Evolutionary conservation across 495 filamentous ascomycete species (phyloP).

Genomic region (Penicillium roqueforti): DNA sequence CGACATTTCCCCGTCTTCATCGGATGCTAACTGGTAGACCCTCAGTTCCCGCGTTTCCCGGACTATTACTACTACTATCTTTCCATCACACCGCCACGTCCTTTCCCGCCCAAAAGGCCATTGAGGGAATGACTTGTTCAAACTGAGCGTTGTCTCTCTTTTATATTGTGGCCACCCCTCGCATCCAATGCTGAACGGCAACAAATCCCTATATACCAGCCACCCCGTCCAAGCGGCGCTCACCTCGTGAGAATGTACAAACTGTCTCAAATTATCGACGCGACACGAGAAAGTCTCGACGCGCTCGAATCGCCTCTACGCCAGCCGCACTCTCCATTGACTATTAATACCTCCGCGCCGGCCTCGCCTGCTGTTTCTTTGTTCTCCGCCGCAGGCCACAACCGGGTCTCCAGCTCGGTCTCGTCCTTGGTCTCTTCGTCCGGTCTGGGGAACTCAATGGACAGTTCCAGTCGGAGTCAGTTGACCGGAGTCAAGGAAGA

Average conservation of each 20-base stretch:
- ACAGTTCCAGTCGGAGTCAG: constrained; percentile 43
- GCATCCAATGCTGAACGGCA: constrained; percentile 19
- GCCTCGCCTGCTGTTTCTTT: constrained; percentile 42
- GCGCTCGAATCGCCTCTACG: constrained; percentile 12
- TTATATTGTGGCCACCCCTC: constrained; percentile 1
- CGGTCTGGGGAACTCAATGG: constrained; percentile 48
- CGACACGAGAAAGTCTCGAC: constrained; percentile 24
- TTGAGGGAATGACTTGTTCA: constrained; percentile 13
- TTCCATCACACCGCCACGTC: constrained; percentile 25
- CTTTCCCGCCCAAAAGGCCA: constrained; percentile 5
- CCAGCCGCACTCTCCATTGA: constrained; percentile 29
- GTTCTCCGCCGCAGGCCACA: constrained; percentile 40
- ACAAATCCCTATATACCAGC: constrained; percentile 8
- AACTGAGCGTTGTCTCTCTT: constrained; percentile 7
- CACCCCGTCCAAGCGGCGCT: constrained; percentile 15
- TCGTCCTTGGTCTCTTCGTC: constrained; percentile 57
- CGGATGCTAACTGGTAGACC: constrained; percentile 9
- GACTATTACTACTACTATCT: constrained; percentile 1
- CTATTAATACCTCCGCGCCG: constrained; percentile 39
- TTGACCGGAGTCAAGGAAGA: constrained; percentile 55
- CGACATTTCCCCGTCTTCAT: neutral
- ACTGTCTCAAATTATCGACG: constrained; percentile 19
- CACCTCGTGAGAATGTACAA: constrained; percentile 19
- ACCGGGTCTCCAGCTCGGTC: constrained; percentile 52
- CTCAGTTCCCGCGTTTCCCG: constrained; percentile 11